phyloP scores from a whole-genome alignment of 352 stramenopile species.

The Phytopythium kandeliae region DNA sequence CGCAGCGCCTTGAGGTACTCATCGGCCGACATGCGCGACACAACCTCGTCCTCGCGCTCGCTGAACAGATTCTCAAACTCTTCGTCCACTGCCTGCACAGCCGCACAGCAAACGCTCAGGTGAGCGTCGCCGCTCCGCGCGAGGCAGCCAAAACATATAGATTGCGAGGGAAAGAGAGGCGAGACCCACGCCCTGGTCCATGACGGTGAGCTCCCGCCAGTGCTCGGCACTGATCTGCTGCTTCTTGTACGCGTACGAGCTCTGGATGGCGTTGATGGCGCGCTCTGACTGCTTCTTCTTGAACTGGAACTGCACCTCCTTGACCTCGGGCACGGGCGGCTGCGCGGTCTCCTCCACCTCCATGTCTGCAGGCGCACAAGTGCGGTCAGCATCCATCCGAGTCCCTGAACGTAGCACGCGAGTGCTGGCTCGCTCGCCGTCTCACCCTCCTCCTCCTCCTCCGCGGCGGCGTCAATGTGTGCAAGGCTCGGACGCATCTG shows the following conservation, averaged over 20 bases:
- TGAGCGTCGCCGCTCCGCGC: too few relatives aligned
- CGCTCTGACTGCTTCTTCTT: slow-evolving; percentile 85
- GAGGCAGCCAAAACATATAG: too few relatives aligned
- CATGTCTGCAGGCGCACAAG: slow-evolving; percentile 22
- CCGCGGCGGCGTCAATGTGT: slow-evolving; percentile 70
- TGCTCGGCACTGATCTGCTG: slow-evolving; percentile 76
- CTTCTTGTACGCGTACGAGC: slow-evolving; percentile 82
- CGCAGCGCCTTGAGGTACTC: slow-evolving; percentile 75
- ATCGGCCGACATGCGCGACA: slow-evolving; percentile 53
- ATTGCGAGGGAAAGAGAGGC: too few relatives aligned
- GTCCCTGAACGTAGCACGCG: neutral
- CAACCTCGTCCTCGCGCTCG: slow-evolving; percentile 71
- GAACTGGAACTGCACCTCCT: slow-evolving; percentile 86
- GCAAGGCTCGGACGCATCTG: slow-evolving; percentile 79
- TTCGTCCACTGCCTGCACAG: slow-evolving; percentile 29
- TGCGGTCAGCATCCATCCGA: neutral
- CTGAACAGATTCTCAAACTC: slow-evolving; percentile 85
- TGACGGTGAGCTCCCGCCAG: slow-evolving; percentile 70
- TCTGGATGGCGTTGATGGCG: slow-evolving; percentile 71
- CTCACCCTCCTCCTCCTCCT: slow-evolving; percentile 53
- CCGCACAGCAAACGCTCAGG: slow-evolving; percentile 7
- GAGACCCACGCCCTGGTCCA: slow-evolving; percentile 55
- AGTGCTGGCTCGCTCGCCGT: too few relatives aligned
- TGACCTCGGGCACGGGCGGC: slow-evolving; percentile 39
- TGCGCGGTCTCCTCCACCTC: slow-evolving; percentile 49